phyloP scores from a whole-genome alignment of 805 yeast species.

The Candida sonorensis region DNA sequence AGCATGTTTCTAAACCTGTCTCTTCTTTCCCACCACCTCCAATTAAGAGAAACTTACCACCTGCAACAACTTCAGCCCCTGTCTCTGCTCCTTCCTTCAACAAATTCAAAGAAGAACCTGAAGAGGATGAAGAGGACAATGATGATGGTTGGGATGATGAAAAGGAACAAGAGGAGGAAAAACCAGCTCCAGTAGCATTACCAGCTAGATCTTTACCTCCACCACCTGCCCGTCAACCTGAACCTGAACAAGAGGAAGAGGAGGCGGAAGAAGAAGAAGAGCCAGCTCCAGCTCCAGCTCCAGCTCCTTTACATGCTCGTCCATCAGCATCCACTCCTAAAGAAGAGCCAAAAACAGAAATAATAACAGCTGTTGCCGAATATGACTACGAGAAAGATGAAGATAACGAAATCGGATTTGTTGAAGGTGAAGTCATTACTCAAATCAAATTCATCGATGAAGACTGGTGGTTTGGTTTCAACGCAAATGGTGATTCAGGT shows the following conservation, averaged over 20 bases:
- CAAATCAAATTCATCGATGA: conserved; percentile 66
- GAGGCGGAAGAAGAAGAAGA: conserved; percentile 8
- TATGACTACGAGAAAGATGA: conserved; percentile 75
- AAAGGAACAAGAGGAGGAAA: conserved; percentile 22
- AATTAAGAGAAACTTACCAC: conserved; percentile 6
- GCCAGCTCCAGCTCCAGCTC: conserved; percentile 3
- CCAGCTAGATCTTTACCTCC: conserved; percentile 7
- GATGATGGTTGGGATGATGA: conserved; percentile 14
- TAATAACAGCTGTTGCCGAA: conserved; percentile 58
- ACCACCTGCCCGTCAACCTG: conserved; percentile 11
- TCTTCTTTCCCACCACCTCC: conserved; percentile 18
- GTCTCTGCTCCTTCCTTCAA: conserved; percentile 8
- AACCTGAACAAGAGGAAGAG: conserved; percentile 13
- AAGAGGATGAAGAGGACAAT: conserved; percentile 14
- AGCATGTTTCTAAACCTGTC: conserved; percentile 12
- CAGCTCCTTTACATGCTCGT: conserved; percentile 15
- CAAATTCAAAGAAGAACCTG: conserved; percentile 13
- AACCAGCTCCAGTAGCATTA: conserved; percentile 21
- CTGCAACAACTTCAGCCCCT: conserved; percentile 14
- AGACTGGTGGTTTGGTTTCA: conserved; percentile 57
- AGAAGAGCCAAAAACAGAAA: conserved; percentile 15
- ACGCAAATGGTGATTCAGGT: conserved; percentile 38
- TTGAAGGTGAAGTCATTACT: conserved; percentile 60
- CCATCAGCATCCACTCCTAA: no score
- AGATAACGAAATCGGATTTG: conserved; percentile 64